A percentile compares a stretch with the other conserved stretches of the same genome.
Evolutionary conservation across 75 land plant genomes (phyloP).

Genomic region (Cryptomeria japonica): DNA sequence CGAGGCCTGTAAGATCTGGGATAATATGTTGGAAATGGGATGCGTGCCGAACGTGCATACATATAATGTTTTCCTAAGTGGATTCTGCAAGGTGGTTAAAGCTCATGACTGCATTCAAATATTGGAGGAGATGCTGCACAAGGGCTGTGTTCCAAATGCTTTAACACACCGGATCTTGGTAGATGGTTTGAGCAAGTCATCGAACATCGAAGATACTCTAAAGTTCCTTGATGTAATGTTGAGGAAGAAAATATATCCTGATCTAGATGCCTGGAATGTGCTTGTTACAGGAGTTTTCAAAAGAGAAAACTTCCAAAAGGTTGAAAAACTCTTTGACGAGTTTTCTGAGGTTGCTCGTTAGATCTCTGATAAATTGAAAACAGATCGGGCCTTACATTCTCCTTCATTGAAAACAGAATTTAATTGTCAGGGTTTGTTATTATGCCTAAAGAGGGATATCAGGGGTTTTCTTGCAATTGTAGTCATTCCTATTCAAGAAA

Average conservation of each 20-base stretch:
- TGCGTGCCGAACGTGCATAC: constrained; percentile 63
- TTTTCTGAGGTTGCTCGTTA: background rate
- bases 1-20: constrained; percentile 68
- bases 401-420: background rate
- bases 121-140: constrained; percentile 81
- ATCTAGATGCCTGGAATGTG: constrained; percentile 34
- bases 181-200: constrained; percentile 38
- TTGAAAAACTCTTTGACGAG: background rate
- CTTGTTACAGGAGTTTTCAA: constrained; percentile 14
- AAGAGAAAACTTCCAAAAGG: background rate
- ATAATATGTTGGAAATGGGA: constrained; percentile 77
- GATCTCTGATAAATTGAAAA: background rate
- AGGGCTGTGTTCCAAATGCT: constrained; percentile 52
- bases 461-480: background rate
- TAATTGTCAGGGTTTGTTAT: background rate
- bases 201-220: constrained; percentile 27
- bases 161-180: constrained; percentile 49
- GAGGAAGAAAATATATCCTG: constrained; percentile 21
- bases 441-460: background rate
- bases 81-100: constrained; percentile 69
- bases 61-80: constrained; percentile 74
- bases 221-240: constrained; percentile 33
- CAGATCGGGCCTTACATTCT: background rate
- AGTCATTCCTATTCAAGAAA: background rate
- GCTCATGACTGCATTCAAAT: constrained; percentile 51